Evolutionary conservation across 805 yeast genomes (phyloP).

Genomic region (Zygosaccharomyces pseudorouxii): DNA sequence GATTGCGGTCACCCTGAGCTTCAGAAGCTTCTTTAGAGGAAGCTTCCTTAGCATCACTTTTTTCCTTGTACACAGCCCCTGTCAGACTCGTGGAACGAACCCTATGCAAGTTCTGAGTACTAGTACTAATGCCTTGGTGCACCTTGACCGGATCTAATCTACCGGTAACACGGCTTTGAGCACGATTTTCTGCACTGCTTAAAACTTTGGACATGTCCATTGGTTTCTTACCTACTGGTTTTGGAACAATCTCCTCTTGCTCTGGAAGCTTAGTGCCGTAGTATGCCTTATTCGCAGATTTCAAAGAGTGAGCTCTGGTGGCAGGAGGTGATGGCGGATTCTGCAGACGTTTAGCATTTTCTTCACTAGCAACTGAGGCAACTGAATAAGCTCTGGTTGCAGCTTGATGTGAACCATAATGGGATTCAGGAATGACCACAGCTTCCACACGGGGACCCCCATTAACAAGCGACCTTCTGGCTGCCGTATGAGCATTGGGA

Average conservation of each 20-base stretch:
- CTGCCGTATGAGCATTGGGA: slow-evolving; percentile 34
- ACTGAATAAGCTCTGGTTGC: slow-evolving; percentile 32
- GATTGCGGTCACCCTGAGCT: slow-evolving; percentile 18
- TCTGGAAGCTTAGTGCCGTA: slow-evolving; percentile 10
- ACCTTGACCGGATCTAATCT: slow-evolving; percentile 14
- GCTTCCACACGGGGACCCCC: slow-evolving; percentile 9
- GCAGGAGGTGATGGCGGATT: slow-evolving; percentile 1
- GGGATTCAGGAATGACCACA: slow-evolving; percentile 7
- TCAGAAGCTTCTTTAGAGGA: background rate
- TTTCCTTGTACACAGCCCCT: slow-evolving; percentile 10
- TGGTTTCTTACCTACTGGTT: slow-evolving; percentile 11
- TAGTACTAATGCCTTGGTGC: background rate
- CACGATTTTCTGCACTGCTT: slow-evolving; percentile 31
- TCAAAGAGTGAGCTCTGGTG: slow-evolving; percentile 14
- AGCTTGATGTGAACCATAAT: slow-evolving; percentile 22
- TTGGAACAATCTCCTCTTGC: slow-evolving; percentile 8
- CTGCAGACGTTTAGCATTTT: slow-evolving; percentile 7
- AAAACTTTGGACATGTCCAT: slow-evolving; percentile 29
- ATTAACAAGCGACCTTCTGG: slow-evolving; percentile 23
- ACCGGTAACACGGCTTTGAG: slow-evolving; percentile 26
- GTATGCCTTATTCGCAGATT: slow-evolving; percentile 12
- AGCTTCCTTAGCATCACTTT: slow-evolving; percentile 1
- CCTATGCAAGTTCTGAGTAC: slow-evolving; percentile 5
- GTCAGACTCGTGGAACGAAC: slow-evolving; percentile 13
- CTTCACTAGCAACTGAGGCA: slow-evolving; percentile 17